These are phyloP conservation scores for Pythium aquatile DNA, from an alignment of 352 stramenopile genomes.

Conservation along the genomic window DNA sequence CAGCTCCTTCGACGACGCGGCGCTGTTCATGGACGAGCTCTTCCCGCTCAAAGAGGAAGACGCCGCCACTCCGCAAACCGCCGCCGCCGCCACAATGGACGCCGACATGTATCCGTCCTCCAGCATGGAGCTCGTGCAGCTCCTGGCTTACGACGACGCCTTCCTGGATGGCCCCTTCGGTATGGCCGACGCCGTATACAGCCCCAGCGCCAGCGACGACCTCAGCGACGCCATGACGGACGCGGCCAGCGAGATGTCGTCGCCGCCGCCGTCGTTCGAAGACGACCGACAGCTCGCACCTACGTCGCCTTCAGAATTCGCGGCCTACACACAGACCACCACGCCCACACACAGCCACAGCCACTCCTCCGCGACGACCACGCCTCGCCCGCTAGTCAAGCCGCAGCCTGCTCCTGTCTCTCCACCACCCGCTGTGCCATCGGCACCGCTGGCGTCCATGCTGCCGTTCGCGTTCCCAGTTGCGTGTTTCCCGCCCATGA, in stretches of 20 bases:
- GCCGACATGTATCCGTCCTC: constrained; percentile 20
- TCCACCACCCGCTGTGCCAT: not conserved
- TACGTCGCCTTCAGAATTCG: constrained; percentile 25
- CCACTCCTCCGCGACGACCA: not conserved
- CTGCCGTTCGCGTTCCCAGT: constrained; percentile 67
- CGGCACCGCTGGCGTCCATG: constrained; percentile 11
- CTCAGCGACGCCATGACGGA: constrained; percentile 41
- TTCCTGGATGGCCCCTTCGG: constrained; percentile 19
- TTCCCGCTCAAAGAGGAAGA: constrained; percentile 37
- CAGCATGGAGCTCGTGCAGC: constrained; percentile 38
- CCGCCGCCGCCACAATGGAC: constrained; percentile 11
- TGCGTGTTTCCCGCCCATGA: constrained; percentile 50
- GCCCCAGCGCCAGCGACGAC: constrained; percentile 42
- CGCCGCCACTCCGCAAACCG: constrained; percentile 28
- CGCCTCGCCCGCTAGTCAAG: not conserved
- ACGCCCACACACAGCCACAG: not conserved
- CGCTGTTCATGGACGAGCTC: constrained; percentile 52
- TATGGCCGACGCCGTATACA: constrained; percentile 27
- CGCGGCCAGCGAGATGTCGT: constrained; percentile 43
- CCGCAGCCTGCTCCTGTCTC: constrained; percentile 4
- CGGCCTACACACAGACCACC: constrained; percentile 6
- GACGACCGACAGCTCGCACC: constrained; percentile 25
- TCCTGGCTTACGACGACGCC: constrained; percentile 35
- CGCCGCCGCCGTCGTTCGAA: constrained; percentile 37
- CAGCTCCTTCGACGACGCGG: constrained; percentile 13